Conservation (phyloP, 106 monocot genomes). For the Posidonia australis region DNA sequence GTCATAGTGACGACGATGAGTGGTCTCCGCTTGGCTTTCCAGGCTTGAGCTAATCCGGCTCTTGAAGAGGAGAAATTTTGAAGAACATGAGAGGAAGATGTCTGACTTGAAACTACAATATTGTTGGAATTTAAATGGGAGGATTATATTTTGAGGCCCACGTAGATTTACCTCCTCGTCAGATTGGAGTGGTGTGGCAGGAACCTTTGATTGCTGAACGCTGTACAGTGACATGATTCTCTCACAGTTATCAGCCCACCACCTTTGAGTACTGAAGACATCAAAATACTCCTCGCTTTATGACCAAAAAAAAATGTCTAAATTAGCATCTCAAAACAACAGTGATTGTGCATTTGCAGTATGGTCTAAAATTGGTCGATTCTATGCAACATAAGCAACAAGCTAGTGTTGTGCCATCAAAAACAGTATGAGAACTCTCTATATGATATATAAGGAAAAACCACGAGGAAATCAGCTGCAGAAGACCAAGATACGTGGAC, state of each 20-base stretch:
- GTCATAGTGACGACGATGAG: background rate
- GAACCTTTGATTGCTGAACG: slow-evolving; percentile 2
- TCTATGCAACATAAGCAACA: too few species aligned
- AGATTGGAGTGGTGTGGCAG: slow-evolving; percentile 22
- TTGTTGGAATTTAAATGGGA: too few species aligned
- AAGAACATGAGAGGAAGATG: too few species aligned
- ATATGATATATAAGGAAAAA: too few species aligned
- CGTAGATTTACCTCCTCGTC: slow-evolving; percentile 28
- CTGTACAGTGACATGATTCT: slow-evolving; percentile 36
- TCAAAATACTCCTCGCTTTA: slow-evolving; percentile 38
- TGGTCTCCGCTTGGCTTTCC: too few species aligned
- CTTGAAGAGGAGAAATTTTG: too few species aligned
- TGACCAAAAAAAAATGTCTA: background rate
- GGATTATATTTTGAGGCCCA: background rate
- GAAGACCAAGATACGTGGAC: too few species aligned
- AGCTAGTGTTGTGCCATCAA: too few species aligned
- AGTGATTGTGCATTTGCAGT: background rate
- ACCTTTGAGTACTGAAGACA: slow-evolving; percentile 24
- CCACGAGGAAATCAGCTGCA: too few species aligned
- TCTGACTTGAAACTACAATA: too few species aligned
- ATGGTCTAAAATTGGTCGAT: too few species aligned
- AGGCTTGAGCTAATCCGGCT: background rate
- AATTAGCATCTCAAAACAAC: background rate
- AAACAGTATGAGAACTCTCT: too few species aligned
- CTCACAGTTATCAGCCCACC: slow-evolving; percentile 49